Conservation (phyloP, 148 eudicot genomes). For the Camellia japonica region DNA sequence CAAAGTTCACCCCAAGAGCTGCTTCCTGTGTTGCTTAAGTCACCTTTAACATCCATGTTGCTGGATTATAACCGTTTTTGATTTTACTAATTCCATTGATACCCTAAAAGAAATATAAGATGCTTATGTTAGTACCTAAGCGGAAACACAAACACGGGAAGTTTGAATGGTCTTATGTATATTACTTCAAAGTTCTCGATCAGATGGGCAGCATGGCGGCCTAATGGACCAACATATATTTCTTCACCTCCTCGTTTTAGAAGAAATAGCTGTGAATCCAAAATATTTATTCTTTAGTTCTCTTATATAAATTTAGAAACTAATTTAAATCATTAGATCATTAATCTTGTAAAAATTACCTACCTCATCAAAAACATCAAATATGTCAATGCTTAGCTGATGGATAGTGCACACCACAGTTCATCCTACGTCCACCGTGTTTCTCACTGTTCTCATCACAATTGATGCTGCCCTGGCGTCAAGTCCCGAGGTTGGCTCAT, state of each 20-base stretch:
- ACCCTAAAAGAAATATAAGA: constrained; percentile 26
- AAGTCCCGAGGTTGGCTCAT: constrained; percentile 70
- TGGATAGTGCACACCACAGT: constrained; percentile 74
- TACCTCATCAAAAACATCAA: constrained; percentile 64
- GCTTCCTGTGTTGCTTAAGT: constrained; percentile 55
- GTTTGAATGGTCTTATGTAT: neutral
- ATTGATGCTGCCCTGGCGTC: constrained; percentile 84
- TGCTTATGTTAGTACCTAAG: neutral
- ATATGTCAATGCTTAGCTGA: constrained; percentile 77
- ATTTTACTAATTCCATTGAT: constrained; percentile 54
- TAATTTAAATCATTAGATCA: neutral
- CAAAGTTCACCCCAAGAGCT: constrained; percentile 47
- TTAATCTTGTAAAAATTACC: neutral
- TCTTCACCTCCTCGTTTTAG: constrained; percentile 63
- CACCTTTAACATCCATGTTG: constrained; percentile 81
- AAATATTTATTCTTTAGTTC: neutral
- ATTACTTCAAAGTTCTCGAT: constrained; percentile 61
- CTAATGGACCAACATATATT: constrained; percentile 64
- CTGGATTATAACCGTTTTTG: constrained; percentile 68
- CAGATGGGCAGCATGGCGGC: constrained; percentile 52
- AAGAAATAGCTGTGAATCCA: constrained; percentile 46
- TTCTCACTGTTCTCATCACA: constrained; percentile 69
- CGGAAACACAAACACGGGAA: neutral
- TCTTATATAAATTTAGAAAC: neutral
- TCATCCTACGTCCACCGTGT: constrained; percentile 60